phyloP scores from a whole-genome alignment of 371 early-diverging fungal genomes.

The Mortierella sp. region DNA sequence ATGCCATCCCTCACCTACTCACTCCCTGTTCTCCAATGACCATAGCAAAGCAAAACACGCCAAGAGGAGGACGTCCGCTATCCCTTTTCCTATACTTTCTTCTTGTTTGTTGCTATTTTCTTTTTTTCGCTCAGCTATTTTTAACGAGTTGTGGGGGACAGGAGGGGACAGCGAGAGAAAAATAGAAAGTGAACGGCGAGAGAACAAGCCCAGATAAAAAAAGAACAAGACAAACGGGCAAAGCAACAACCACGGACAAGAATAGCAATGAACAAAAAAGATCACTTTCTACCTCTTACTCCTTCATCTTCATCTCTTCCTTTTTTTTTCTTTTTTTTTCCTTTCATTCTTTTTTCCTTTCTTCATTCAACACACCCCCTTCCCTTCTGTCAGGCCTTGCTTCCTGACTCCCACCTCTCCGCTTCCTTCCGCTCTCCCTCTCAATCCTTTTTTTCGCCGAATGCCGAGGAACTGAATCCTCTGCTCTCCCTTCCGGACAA shows the following conservation, averaged over 20 bases:
- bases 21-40: no score
- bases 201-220: conserved; percentile 26
- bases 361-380: background rate
- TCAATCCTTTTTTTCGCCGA: no score
- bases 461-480: no score
- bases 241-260: conserved; percentile 22
- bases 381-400: background rate
- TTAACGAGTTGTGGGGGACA: no score
- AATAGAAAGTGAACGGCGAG: conserved; percentile 18
- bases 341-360: background rate
- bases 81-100: background rate
- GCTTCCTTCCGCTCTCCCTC: background rate
- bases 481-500: conserved; percentile 13
- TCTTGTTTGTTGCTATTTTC: background rate
- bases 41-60: background rate
- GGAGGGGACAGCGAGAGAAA: conserved; percentile 26
- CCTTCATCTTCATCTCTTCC: background rate
- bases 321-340: background rate
- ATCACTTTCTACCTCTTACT: background rate
- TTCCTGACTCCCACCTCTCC: no score
- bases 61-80: background rate
- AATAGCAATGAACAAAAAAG: conserved; percentile 17
- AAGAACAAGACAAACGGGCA: conserved; percentile 31
- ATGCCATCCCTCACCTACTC: background rate
- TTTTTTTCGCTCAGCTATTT: conserved; percentile 23